These are phyloP conservation scores for Pseudogymnoascus sp. DNA, from an alignment of 2,329 filamentous ascomycete species.

Conservation along the genomic window DNA sequence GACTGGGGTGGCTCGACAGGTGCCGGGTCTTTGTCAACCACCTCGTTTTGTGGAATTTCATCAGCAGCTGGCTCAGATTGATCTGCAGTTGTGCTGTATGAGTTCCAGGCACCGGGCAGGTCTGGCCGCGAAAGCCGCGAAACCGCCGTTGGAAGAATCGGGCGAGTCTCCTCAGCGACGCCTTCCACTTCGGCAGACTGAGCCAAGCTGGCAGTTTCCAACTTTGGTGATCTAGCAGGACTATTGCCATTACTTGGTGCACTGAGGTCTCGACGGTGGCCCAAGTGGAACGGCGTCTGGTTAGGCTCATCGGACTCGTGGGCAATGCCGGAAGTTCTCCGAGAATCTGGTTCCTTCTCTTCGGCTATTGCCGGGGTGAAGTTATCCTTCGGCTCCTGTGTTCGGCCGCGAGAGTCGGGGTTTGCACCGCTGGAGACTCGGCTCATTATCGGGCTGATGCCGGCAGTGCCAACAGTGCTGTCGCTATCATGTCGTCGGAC, in stretches of 20 bases:
- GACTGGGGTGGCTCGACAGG: conserved; percentile 3
- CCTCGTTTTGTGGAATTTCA: neutral
- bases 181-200: conserved; percentile 37
- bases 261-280: conserved; percentile 48
- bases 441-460: conserved; percentile 57
- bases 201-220: conserved; percentile 35
- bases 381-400: conserved; percentile 27
- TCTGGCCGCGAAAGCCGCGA: conserved; percentile 20
- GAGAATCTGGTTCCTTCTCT: conserved; percentile 32
- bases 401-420: conserved; percentile 26
- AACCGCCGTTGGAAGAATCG: conserved; percentile 2
- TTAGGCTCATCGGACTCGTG: neutral
- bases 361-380: conserved; percentile 47
- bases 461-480: conserved; percentile 37
- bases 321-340: conserved; percentile 12
- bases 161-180: conserved; percentile 30
- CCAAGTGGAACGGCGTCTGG: conserved; percentile 34
- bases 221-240: conserved; percentile 48
- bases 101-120: conserved; percentile 26
- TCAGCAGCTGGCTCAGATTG: neutral
- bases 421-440: conserved; percentile 37
- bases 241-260: conserved; percentile 51
- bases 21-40: conserved; percentile 18
- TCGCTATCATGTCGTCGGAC: conserved; percentile 52
- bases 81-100: conserved; percentile 21